Conservation (phyloP, 169 alveolate species). For the Cryptosporidium muris region DNA sequence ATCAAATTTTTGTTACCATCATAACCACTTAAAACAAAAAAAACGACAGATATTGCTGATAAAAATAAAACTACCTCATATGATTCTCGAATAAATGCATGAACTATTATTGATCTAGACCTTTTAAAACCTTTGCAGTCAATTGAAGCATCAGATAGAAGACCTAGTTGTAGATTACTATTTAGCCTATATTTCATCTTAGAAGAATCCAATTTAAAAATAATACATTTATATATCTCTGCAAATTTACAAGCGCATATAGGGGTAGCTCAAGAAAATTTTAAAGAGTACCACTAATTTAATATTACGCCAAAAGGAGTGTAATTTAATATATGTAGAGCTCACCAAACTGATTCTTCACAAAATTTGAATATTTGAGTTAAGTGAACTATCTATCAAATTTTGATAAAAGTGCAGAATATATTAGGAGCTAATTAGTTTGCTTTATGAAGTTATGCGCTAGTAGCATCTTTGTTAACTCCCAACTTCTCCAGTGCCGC, state of each 20-base stretch:
- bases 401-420: background rate
- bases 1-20: conserved; percentile 58
- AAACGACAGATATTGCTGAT: conserved; percentile 48
- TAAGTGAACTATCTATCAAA: background rate
- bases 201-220: background rate
- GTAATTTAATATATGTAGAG: too few relatives aligned
- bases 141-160: conserved; percentile 20
- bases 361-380: too few relatives aligned
- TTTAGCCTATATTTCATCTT: conserved; percentile 56
- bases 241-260: too few relatives aligned
- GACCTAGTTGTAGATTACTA: background rate
- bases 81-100: conserved; percentile 61
- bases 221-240: background rate
- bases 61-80: conserved; percentile 53
- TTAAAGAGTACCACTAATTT: too few relatives aligned
- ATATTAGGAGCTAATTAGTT: background rate
- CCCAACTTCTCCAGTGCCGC: conserved; percentile 70
- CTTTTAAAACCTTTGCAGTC: conserved; percentile 16
- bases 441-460: conserved; percentile 21
- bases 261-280: too few relatives aligned
- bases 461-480: conserved; percentile 1
- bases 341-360: too few relatives aligned
- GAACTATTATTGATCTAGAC: conserved; percentile 45
- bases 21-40: conserved; percentile 66
- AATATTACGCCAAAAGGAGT: too few relatives aligned